A percentile compares a stretch with the other conserved stretches of the same genome.
Conservation (phyloP, 164 flowering plant genomes). For the Magnolia kwangsiensis region DNA sequence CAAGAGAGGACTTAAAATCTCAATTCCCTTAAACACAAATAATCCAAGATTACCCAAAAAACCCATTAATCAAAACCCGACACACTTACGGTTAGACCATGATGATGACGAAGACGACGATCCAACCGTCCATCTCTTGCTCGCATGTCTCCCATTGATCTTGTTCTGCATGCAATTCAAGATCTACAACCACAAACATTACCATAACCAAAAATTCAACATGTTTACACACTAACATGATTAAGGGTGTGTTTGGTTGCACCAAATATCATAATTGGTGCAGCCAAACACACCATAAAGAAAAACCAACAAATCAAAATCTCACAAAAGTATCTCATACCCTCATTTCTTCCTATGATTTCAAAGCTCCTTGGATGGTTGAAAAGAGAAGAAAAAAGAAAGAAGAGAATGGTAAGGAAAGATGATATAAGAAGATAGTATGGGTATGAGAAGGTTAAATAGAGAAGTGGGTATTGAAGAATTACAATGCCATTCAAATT, state of each 20-base stretch:
- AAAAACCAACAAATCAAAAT: background rate
- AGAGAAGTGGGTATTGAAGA: constrained; percentile 15
- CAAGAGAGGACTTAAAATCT: no score
- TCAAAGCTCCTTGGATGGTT: background rate
- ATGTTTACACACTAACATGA: background rate
- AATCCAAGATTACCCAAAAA: no score
- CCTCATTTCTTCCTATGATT: background rate
- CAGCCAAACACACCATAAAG: no score
- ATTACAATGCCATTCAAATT: constrained; percentile 16
- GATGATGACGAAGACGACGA: constrained; percentile 1
- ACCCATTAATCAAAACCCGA: background rate
- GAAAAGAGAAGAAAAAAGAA: background rate
- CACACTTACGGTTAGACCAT: background rate
- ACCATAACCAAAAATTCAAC: background rate
- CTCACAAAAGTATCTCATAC: background rate
- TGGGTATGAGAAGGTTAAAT: constrained; percentile 15
- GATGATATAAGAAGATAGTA: background rate
- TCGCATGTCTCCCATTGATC: constrained; percentile 32
- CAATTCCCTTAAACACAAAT: no score
- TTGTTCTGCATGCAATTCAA: constrained; percentile 62
- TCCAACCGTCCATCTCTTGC: constrained; percentile 20
- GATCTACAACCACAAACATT: constrained; percentile 28
- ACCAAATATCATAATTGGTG: background rate
- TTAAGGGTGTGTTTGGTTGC: background rate
- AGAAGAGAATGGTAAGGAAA: background rate